Conservation (phyloP, 306 rosid species). For the Fagus crenata region DNA sequence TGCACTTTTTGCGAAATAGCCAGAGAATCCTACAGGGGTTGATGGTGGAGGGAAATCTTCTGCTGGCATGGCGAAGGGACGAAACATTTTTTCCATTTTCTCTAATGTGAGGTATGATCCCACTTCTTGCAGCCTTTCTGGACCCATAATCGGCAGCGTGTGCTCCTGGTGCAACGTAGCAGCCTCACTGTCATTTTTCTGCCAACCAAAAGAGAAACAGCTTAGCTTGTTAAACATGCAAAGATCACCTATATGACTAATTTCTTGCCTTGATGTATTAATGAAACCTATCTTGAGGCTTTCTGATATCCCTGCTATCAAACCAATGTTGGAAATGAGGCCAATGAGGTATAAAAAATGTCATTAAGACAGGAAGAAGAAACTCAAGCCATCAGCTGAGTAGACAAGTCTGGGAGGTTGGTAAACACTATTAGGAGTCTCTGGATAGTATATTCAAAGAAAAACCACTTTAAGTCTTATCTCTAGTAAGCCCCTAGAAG, state of each 20-base stretch:
- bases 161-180: conserved; percentile 88
- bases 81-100: conserved; percentile 86
- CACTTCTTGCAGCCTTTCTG: conserved; percentile 89
- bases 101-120: conserved; percentile 84
- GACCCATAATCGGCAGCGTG: conserved; percentile 88
- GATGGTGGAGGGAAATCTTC: conserved; percentile 96
- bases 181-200: conserved; percentile 70
- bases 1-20: conserved; percentile 82
- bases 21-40: conserved; percentile 82
- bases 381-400: neutral
- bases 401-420: neutral
- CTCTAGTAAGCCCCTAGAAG: neutral
- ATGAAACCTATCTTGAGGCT: conserved; percentile 1
- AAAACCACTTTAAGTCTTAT: neutral
- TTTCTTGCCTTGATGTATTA: neutral
- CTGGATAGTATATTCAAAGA: neutral
- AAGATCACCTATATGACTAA: neutral
- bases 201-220: conserved; percentile 31
- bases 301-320: conserved; percentile 4
- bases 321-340: neutral
- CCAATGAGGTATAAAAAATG: neutral
- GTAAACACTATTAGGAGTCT: neutral
- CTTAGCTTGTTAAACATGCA: conserved; percentile 18
- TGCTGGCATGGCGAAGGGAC: conserved; percentile 98
- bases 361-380: conserved; percentile 7